Conservation (phyloP, 2,329 filamentous ascomycete genomes). For the Exutisphaerella laricina region DNA sequence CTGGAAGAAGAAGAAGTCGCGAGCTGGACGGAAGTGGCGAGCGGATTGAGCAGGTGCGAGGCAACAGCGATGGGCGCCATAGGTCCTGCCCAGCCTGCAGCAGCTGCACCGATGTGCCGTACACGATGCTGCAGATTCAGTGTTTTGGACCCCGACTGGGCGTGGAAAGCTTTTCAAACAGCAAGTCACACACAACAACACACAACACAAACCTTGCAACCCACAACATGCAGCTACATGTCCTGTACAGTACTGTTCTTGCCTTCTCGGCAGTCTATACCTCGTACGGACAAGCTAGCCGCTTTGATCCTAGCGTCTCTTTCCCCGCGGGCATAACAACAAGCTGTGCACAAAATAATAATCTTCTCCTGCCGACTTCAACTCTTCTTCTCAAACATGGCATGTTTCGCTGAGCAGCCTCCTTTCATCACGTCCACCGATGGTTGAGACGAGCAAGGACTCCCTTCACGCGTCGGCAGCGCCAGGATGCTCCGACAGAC, state of each 20-base stretch:
- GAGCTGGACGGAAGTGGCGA: conserved; percentile 68
- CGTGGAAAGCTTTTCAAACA: too few species aligned
- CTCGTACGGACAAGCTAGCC: background rate
- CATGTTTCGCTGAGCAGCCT: conserved; percentile 10
- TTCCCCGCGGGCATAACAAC: background rate
- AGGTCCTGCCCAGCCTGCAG: too few species aligned
- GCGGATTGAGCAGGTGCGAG: conserved; percentile 59
- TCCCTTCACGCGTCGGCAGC: conserved; percentile 8
- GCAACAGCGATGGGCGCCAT: conserved; percentile 28
- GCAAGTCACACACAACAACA: too few species aligned
- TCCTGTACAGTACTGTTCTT: background rate
- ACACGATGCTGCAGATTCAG: background rate
- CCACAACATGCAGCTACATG: too few species aligned
- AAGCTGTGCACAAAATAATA: too few species aligned
- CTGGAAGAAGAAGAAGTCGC: conserved; percentile 49
- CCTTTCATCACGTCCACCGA: conserved; percentile 10
- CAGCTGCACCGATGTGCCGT: background rate
- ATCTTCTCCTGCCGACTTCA: background rate
- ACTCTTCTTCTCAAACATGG: conserved; percentile 11
- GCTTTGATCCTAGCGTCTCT: background rate
- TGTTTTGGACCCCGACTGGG: background rate
- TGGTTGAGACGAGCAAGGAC: conserved; percentile 18
- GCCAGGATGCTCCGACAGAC: conserved; percentile 1
- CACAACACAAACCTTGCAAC: too few species aligned
- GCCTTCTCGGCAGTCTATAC: background rate